These are phyloP conservation scores for Fusarium nurragi DNA, from an alignment of 2,329 filamentous ascomycete genomes.

Conservation along the genomic window DNA sequence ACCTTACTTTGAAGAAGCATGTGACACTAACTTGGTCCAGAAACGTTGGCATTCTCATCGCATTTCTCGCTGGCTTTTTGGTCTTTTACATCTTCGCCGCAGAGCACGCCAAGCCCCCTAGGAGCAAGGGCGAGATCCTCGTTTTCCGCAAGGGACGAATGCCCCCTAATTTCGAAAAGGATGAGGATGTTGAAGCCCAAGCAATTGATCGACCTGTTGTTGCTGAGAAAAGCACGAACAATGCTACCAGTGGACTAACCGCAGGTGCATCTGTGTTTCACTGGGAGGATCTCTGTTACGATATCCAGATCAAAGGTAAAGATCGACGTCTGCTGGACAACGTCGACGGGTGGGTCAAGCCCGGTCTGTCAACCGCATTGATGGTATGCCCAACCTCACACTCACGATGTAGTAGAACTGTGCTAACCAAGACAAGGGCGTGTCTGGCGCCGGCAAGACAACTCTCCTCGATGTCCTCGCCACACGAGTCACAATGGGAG, in stretches of 20 bases:
- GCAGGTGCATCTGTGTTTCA: slow-evolving; percentile 63
- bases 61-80: slow-evolving; percentile 71
- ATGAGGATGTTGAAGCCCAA: slow-evolving; percentile 29
- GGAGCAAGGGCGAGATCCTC: slow-evolving; percentile 73
- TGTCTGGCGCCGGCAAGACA: slow-evolving; percentile 79
- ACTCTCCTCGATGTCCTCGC: slow-evolving; percentile 79
- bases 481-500: slow-evolving; percentile 76
- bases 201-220: slow-evolving; percentile 43
- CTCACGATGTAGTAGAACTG: rapidly evolving
- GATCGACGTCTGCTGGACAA: slow-evolving; percentile 72
- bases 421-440: slow-evolving; percentile 54
- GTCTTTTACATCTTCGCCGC: slow-evolving; percentile 68
- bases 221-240: slow-evolving; percentile 28
- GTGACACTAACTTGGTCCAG: slow-evolving; percentile 42
- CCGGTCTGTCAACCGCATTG: slow-evolving; percentile 73
- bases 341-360: slow-evolving; percentile 81
- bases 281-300: slow-evolving; percentile 73
- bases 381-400: not conserved
- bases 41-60: slow-evolving; percentile 75
- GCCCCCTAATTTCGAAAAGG: slow-evolving; percentile 68
- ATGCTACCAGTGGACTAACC: not conserved
- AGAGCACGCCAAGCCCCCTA: slow-evolving; percentile 70
- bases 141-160: slow-evolving; percentile 68
- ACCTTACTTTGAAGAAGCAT: rapidly evolving
- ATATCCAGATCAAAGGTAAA: slow-evolving; percentile 71